Percentiles rank a stretch among this genome's conserved stretches.
These are phyloP conservation scores for Thuidium tamariscinum DNA, from an alignment of 225 moss, liverwort and hornwort genomes.

Conservation along the genomic window DNA sequence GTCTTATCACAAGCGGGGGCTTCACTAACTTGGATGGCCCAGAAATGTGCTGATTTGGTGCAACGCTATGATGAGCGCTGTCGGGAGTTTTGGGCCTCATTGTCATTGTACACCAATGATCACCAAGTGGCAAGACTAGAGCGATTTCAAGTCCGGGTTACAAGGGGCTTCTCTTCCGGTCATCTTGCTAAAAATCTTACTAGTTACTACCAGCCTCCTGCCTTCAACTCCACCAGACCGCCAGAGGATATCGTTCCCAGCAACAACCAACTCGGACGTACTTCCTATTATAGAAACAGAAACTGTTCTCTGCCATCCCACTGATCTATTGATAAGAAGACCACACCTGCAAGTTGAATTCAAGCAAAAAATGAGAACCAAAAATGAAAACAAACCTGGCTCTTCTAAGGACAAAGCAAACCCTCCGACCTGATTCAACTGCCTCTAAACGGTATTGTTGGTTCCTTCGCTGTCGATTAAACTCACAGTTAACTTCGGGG, in stretches of 20 bases:
- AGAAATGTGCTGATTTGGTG: neutral
- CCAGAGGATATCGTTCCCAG: neutral
- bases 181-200: neutral
- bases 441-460: neutral
- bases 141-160: neutral
- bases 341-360: slow-evolving; percentile 3
- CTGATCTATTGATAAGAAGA: neutral
- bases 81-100: slow-evolving; percentile 7
- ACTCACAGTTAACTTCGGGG: neutral
- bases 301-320: slow-evolving; percentile 1
- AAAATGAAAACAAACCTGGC: neutral
- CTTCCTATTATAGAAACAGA: neutral
- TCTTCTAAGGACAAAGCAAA: neutral
- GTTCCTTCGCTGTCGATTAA: neutral
- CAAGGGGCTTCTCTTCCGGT: neutral
- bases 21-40: neutral
- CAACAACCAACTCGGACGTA: neutral
- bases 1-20: neutral
- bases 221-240: neutral
- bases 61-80: neutral
- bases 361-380: neutral
- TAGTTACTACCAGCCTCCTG: neutral
- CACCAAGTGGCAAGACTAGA: neutral
- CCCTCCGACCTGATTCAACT: neutral
- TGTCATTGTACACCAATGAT: slow-evolving; percentile 5